These are phyloP conservation scores for Boletellus ananas DNA, from an alignment of 768 basidiomycete genomes.

Conservation along the genomic window DNA sequence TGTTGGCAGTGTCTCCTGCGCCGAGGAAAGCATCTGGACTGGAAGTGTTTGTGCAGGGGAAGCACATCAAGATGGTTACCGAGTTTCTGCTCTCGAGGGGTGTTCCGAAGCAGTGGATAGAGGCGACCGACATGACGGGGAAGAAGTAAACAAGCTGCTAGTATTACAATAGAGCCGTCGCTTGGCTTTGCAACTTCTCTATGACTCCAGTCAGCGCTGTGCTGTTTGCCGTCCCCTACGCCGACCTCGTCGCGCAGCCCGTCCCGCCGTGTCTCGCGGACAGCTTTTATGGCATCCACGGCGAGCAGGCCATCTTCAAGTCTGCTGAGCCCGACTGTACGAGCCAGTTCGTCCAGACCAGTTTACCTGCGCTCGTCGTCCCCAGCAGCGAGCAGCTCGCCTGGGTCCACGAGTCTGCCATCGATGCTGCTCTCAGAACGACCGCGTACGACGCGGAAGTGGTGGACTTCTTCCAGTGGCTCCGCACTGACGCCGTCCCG, in stretches of 20 bases:
- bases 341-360: not conserved
- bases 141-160: slow-evolving; percentile 40
- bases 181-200: not conserved
- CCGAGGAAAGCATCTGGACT: slow-evolving; percentile 53
- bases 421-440: slow-evolving; percentile 44
- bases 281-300: slow-evolving; percentile 55
- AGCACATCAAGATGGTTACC: slow-evolving; percentile 62
- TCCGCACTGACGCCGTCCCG: slow-evolving; percentile 17
- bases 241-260: slow-evolving; percentile 11
- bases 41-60: slow-evolving; percentile 85
- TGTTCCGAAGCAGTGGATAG: slow-evolving; percentile 81
- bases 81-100: slow-evolving; percentile 67
- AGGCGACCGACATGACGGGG: slow-evolving; percentile 41
- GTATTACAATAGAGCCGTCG: not conserved
- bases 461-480: slow-evolving; percentile 34
- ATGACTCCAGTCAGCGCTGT: slow-evolving; percentile 6
- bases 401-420: slow-evolving; percentile 55
- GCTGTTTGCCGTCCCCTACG: slow-evolving; percentile 23
- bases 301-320: slow-evolving; percentile 48
- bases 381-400: slow-evolving; percentile 43
- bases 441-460: slow-evolving; percentile 33
- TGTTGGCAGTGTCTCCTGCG: slow-evolving; percentile 52
- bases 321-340: slow-evolving; percentile 41
- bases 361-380: slow-evolving; percentile 1
- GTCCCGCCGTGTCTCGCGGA: slow-evolving; percentile 42